These are phyloP conservation scores for Zasmidium angulare DNA, from an alignment of 2,329 filamentous ascomycete species.

Conservation along the genomic window DNA sequence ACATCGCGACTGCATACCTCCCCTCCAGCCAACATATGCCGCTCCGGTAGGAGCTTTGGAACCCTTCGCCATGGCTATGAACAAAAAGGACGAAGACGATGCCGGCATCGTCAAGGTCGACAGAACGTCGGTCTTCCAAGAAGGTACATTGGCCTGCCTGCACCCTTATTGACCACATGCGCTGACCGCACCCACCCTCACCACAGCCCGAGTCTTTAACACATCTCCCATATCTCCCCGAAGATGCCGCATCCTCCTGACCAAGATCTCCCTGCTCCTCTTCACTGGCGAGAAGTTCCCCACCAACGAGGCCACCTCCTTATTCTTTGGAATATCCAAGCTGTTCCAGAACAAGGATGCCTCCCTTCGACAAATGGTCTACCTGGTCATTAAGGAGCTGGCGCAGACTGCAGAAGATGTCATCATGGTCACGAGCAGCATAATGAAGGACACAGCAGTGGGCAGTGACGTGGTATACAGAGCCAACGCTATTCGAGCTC, in stretches of 20 bases:
- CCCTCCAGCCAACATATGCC: slow-evolving; percentile 13
- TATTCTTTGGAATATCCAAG: slow-evolving; percentile 99
- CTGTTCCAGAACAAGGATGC: slow-evolving; percentile 99
- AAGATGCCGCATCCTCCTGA: slow-evolving; percentile 95
- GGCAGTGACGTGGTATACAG: slow-evolving; percentile 92
- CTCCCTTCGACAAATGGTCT: slow-evolving; percentile 96
- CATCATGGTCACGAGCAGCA: slow-evolving; percentile 99
- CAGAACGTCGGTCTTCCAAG: slow-evolving; percentile 96
- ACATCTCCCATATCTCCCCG: slow-evolving; percentile 93
- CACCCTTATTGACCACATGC: slow-evolving; percentile 7
- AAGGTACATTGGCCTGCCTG: slow-evolving; percentile 64
- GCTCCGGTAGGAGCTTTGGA: slow-evolving; percentile 20
- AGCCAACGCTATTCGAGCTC: slow-evolving; percentile 90
- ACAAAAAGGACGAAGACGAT: slow-evolving; percentile 99
- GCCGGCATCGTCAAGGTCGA: slow-evolving; percentile 94
- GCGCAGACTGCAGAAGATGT: slow-evolving; percentile 95
- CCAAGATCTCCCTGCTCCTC: slow-evolving; percentile 93
- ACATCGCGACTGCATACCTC: slow-evolving; percentile 1
- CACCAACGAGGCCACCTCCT: slow-evolving; percentile 92
- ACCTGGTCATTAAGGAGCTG: slow-evolving; percentile 96
- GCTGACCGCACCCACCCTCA: slow-evolving; percentile 9
- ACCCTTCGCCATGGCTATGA: slow-evolving; percentile 76
- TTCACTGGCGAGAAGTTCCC: slow-evolving; percentile 98
- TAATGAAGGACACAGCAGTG: slow-evolving; percentile 98
- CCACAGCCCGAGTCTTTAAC: slow-evolving; percentile 93